Conservation (phyloP, 164 flowering plant genomes). For the Akebia trifoliata region DNA sequence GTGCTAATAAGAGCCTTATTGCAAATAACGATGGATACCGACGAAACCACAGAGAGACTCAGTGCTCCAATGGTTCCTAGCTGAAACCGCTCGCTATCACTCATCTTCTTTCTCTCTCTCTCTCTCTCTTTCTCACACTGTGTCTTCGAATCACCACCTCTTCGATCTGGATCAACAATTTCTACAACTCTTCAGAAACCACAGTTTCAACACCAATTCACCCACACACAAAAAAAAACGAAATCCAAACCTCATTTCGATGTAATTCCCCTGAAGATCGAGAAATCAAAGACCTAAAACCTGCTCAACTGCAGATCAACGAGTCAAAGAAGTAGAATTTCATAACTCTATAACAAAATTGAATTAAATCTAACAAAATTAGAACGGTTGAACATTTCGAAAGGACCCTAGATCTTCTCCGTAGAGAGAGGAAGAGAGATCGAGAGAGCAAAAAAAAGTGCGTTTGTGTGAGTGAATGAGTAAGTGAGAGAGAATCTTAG, state of each 20-base stretch:
- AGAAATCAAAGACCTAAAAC: background rate
- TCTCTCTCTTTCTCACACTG: background rate
- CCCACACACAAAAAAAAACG: background rate
- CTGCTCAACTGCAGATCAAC: constrained; percentile 3
- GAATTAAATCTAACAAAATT: background rate
- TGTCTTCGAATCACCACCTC: background rate
- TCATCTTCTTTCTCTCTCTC: constrained; percentile 35
- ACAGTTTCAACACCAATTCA: too few relatives aligned
- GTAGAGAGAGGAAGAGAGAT: too few relatives aligned
- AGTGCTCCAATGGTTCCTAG: constrained; percentile 74
- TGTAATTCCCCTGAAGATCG: background rate
- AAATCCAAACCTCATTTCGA: constrained; percentile 12
- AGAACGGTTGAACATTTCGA: background rate
- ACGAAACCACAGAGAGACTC: constrained; percentile 67
- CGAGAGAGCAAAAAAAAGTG: too few relatives aligned
- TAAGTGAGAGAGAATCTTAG: too few relatives aligned
- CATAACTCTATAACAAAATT: background rate
- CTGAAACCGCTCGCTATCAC: constrained; percentile 51
- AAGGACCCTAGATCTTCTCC: constrained; percentile 12
- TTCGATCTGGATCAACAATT: constrained; percentile 15
- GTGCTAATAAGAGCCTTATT: constrained; percentile 72
- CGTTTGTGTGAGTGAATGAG: too few relatives aligned
- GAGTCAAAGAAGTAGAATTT: background rate
- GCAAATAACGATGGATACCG: constrained; percentile 71
- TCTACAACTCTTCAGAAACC: too few relatives aligned